These are phyloP conservation scores for Salvia hispanica DNA, from an alignment of 257 asterid species.

Conservation along the genomic window DNA sequence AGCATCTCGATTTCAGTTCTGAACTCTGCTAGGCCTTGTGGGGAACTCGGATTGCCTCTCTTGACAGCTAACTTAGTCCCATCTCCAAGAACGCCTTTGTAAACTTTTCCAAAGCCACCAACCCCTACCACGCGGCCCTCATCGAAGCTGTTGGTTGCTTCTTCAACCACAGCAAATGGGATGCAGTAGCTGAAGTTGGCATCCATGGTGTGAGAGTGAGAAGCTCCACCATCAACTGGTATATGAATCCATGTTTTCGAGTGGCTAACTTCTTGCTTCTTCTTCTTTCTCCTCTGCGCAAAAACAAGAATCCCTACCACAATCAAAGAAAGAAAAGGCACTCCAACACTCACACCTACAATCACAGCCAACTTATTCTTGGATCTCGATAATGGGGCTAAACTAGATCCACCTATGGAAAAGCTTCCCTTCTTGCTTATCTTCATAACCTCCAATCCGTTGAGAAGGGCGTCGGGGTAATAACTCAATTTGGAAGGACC, in stretches of 20 bases:
- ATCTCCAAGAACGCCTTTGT: slow-evolving; percentile 62
- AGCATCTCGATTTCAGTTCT: slow-evolving; percentile 89
- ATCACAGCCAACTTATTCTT: slow-evolving; percentile 52
- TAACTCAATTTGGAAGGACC: slow-evolving; percentile 57
- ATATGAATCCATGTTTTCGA: slow-evolving; percentile 80
- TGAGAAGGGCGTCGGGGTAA: slow-evolving; percentile 60
- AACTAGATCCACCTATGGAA: slow-evolving; percentile 29
- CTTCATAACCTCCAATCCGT: slow-evolving; percentile 80
- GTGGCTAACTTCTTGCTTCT: slow-evolving; percentile 45
- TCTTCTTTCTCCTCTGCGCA: slow-evolving; percentile 45
- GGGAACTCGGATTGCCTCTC: slow-evolving; percentile 82
- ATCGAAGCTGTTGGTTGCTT: slow-evolving; percentile 71
- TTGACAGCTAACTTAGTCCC: slow-evolving; percentile 77
- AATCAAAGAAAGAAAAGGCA: slow-evolving; percentile 32
- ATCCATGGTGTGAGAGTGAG: slow-evolving; percentile 68
- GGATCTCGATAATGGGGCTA: slow-evolving; percentile 35
- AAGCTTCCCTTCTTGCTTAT: slow-evolving; percentile 57
- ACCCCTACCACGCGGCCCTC: slow-evolving; percentile 75
- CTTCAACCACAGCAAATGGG: slow-evolving; percentile 70
- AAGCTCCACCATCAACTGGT: slow-evolving; percentile 57
- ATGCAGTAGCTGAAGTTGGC: slow-evolving; percentile 72
- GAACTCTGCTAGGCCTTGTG: slow-evolving; percentile 74
- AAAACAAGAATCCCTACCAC: slow-evolving; percentile 42
- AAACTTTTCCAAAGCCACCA: slow-evolving; percentile 91
- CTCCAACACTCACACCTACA: slow-evolving; percentile 54